phyloP scores from a whole-genome alignment of 495 filamentous ascomycete species.

The Daldinia decipiens region DNA sequence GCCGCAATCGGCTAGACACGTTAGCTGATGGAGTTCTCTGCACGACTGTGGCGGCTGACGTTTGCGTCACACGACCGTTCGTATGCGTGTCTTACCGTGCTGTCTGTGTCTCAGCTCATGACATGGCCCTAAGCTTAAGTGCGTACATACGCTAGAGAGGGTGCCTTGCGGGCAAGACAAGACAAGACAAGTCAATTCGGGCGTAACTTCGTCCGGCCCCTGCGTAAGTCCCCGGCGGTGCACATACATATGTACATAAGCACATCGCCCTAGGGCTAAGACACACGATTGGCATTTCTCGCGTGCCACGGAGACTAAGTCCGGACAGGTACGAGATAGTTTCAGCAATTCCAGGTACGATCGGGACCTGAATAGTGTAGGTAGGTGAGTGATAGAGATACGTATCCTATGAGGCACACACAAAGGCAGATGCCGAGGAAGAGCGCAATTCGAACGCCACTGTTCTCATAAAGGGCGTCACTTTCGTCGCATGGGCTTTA shows the following conservation, averaged over 20 bases:
- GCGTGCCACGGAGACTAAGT: conserved; percentile 23
- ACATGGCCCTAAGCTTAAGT: conserved; percentile 21
- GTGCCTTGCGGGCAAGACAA: not conserved
- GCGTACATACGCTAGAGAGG: conserved; percentile 21
- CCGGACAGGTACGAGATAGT: not conserved
- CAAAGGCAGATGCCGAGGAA: conserved; percentile 3
- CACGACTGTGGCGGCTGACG: conserved; percentile 34
- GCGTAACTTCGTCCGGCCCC: conserved; percentile 35
- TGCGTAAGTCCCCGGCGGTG: conserved; percentile 32
- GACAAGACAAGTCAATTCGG: no score
- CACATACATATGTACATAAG: no score
- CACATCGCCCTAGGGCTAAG: conserved; percentile 10
- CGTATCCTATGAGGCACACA: no score
- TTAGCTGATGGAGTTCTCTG: conserved; percentile 3
- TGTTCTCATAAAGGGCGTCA: conserved; percentile 28
- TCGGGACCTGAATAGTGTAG: not conserved
- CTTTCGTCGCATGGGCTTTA: conserved; percentile 18
- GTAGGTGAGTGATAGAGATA: no score
- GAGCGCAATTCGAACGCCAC: conserved; percentile 24
- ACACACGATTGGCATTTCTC: conserved; percentile 22
- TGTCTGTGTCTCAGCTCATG: conserved; percentile 4
- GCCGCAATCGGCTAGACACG: not conserved
- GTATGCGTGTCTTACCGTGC: conserved; percentile 20
- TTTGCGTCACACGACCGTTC: conserved; percentile 23
- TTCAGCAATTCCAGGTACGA: not conserved